Evolutionary conservation across 768 basidiomycete genomes (phyloP), one percentile per base, ranked within the genome.

Genomic region (Lactarius indigo): DNA sequence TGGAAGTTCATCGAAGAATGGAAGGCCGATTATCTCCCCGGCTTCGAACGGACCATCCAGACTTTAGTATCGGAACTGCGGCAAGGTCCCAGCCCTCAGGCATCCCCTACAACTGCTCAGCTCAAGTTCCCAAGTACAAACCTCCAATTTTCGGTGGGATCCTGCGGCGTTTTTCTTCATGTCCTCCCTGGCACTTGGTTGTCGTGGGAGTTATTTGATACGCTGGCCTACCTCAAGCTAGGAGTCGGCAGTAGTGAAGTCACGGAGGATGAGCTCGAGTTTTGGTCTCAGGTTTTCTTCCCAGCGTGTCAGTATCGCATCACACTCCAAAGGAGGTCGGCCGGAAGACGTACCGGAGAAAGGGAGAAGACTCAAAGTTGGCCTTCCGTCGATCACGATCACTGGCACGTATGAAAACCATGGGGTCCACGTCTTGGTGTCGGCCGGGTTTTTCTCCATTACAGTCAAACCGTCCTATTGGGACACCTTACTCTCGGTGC

Each of bases 111-210:
- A 17, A 54, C 26, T 31, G 28, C 26, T 8, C 62, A 42, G 33
- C 33, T 20, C 12, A 63, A 44, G 26, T 7, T 66, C 39, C 61
- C 74, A 20, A 68, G 76, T 9, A 69, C 85, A 37, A 83, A 87
- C 55, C 64, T 90, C 18, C 84, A 89, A 68, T 79, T 83, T 5
- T 79, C 81, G 31, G 64, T 92, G 10, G 72, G 75, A 5, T 82
- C 82, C 26, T 73, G 87, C 28, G 82, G 83, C 30, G 79, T 92
- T 10, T 84, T 85, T 4, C 81, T 94, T 7, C 92, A 93, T 71
- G 87, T 94, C 47, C 92, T 94, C 89, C 90, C 88, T 67, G 91
- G 91, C 23, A 94, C 91, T 1, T 94, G 92, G 92, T 76, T 94
- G 37, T 87, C 89, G 9, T 92, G 88, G 90, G 84, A 87, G 64